phyloP scores from a whole-genome alignment of 495 filamentous ascomycete species.

The Annulohypoxylon nitens region DNA sequence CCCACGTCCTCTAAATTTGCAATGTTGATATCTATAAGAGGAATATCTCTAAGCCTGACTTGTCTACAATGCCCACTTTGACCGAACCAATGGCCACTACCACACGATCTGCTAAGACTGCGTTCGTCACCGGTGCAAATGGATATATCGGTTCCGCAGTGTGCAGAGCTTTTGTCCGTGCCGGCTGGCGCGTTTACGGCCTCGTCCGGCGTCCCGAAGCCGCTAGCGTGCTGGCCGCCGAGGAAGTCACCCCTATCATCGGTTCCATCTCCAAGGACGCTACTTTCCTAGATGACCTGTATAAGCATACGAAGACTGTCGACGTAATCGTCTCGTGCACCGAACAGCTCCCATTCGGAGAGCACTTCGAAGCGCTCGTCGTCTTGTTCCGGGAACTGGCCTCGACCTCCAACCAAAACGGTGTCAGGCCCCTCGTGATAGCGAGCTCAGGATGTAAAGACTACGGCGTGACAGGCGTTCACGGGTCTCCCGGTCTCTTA shows the following conservation, averaged over 20 bases:
- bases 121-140: conserved; percentile 59
- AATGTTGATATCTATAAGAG: not conserved
- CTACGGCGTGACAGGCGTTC: conserved; percentile 55
- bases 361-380: conserved; percentile 50
- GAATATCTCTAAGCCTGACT: not conserved
- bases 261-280: conserved; percentile 48
- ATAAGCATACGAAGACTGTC: conserved; percentile 35
- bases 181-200: conserved; percentile 56
- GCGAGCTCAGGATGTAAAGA: conserved; percentile 60
- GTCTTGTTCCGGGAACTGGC: conserved; percentile 45
- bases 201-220: conserved; percentile 52
- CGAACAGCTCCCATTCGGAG: conserved; percentile 52
- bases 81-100: not conserved
- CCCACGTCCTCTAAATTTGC: not conserved
- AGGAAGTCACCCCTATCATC: conserved; percentile 56
- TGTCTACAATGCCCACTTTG: conserved; percentile 12
- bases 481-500: conserved; percentile 47
- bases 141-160: conserved; percentile 61
- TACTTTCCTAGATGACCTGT: conserved; percentile 31
- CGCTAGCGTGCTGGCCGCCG: conserved; percentile 38
- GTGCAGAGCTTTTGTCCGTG: conserved; percentile 55
- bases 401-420: conserved; percentile 20
- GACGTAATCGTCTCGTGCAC: conserved; percentile 58
- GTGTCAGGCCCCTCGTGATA: conserved; percentile 54
- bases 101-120: conserved; percentile 28